Evolutionary conservation across 148 eudicot species (phyloP).

Genomic region (Rhododendron ferrugineum): DNA sequence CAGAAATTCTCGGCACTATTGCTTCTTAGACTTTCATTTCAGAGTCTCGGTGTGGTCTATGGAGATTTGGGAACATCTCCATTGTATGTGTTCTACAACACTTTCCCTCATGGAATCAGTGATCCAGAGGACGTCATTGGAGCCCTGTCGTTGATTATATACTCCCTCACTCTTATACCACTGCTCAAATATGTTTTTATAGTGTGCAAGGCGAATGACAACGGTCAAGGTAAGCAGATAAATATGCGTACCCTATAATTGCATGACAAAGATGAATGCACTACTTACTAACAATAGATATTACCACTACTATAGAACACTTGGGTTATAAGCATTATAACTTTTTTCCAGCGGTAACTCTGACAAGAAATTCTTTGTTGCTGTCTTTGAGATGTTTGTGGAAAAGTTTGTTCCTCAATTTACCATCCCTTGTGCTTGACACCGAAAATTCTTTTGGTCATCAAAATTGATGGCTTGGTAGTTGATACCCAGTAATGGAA

Average conservation of each 20-base stretch:
- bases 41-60: slow-evolving; percentile 96
- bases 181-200: slow-evolving; percentile 90
- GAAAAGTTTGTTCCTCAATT: neutral
- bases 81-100: slow-evolving; percentile 88
- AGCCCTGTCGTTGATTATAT: slow-evolving; percentile 89
- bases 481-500: neutral
- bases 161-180: slow-evolving; percentile 88
- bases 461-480: neutral
- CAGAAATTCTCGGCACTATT: slow-evolving; percentile 80
- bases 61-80: slow-evolving; percentile 99
- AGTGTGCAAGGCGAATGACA: slow-evolving; percentile 88
- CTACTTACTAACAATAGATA: neutral
- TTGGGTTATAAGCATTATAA: neutral
- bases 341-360: neutral
- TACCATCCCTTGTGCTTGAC: neutral
- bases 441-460: neutral
- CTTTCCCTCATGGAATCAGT: slow-evolving; percentile 64
- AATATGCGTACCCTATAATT: neutral
- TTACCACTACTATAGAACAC: neutral
- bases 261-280: neutral
- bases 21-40: slow-evolving; percentile 78
- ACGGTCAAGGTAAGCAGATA: slow-evolving; percentile 78
- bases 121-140: slow-evolving; percentile 85
- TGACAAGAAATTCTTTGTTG: neutral
- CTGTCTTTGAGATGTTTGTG: neutral